Evolutionary conservation across 2,329 filamentous ascomycete genomes (phyloP), one percentile per base, ranked within the genome.

Genomic region (Fusarium sp.): DNA sequence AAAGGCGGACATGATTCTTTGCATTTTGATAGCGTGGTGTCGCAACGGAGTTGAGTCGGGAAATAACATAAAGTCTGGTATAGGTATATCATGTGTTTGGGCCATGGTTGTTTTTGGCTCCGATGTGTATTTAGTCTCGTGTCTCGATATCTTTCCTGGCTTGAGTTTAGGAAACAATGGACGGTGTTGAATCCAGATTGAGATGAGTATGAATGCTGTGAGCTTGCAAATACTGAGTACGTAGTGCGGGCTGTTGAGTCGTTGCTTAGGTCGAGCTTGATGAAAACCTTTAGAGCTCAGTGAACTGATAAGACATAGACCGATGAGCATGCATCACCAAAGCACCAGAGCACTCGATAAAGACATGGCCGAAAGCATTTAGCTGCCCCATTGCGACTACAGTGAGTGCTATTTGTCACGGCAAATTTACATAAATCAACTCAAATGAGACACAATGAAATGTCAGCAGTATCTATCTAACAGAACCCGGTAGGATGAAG

Each of bases 391-490:
- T 24, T 28, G 1, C 29, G 13, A 24, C 9, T 32, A 38, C 15
- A 24, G n/a, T 40, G 22, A 32, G 41, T 11, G 11, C 24, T 12
- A 15, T 2, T 34, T 5, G 31, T 34, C 31, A 13, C 13, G 5
- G 11, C 28, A 29, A 28, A 12, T 6, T 39, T 26, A 34, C n/a
- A 28, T 31, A 32, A 31, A 41, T 31, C 32, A 34, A 45, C 32
- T 35, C 34, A 22, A 38, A 34, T 29, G 11, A 48, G 12, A 29
- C 15, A n/a, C n/a, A 31, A 59, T 24, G 40, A 24, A 19, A 70
- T 97, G 91, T 96, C 78, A 84, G 90, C 92, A 92, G 88, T 87
- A 87, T 86, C 93, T 96, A 97, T 97, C 93, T 96, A 97, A 94
- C 92, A 85, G 90, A 89, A 86, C 84, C 91, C 89, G 91, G 92